phyloP scores from a whole-genome alignment of 78 protist genomes.

The Chrysochromulina parva region DNA sequence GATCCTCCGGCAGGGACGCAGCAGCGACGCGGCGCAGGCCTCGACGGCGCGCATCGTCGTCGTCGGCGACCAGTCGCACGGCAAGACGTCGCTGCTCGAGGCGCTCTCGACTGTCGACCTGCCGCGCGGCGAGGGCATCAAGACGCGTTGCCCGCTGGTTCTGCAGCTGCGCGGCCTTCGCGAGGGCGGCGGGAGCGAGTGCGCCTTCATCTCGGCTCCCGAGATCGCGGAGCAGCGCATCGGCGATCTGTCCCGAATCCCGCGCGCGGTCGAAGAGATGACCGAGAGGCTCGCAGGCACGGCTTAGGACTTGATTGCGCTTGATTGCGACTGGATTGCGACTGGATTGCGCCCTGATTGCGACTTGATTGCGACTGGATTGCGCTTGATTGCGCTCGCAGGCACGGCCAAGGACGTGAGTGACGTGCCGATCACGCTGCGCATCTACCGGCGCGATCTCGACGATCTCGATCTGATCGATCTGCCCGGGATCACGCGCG shows the following conservation, averaged over 20 bases:
- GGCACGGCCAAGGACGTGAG: not conserved
- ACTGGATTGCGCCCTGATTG: too few species aligned
- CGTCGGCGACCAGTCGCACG: not conserved
- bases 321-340: too few species aligned
- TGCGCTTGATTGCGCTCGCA: not conserved
- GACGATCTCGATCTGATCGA: constrained; percentile 17
- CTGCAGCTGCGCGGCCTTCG: not conserved
- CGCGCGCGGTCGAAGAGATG: not conserved
- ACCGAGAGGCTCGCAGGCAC: not conserved
- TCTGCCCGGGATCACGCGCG: constrained; percentile 33
- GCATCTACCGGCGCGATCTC: not conserved
- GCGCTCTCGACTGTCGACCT: constrained; percentile 15
- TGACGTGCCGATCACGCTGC: constrained; percentile 17
- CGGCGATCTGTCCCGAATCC: not conserved
- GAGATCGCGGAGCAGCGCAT: too few species aligned
- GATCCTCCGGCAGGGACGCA: not conserved
- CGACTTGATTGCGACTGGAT: too few species aligned
- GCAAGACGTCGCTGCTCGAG: constrained; percentile 34
- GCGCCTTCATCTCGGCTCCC: not conserved
- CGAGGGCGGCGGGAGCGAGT: not conserved
- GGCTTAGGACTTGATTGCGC: too few species aligned
- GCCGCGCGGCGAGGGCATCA: constrained; percentile 20
- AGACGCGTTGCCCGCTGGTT: constrained; percentile 4
- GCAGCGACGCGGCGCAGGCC: not conserved
- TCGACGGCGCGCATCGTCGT: not conserved